Evolutionary conservation across 1,284 basidiomycete genomes (phyloP), one percentile per base, ranked within the genome.

Genomic region (Ceratobasidium theobromae): DNA sequence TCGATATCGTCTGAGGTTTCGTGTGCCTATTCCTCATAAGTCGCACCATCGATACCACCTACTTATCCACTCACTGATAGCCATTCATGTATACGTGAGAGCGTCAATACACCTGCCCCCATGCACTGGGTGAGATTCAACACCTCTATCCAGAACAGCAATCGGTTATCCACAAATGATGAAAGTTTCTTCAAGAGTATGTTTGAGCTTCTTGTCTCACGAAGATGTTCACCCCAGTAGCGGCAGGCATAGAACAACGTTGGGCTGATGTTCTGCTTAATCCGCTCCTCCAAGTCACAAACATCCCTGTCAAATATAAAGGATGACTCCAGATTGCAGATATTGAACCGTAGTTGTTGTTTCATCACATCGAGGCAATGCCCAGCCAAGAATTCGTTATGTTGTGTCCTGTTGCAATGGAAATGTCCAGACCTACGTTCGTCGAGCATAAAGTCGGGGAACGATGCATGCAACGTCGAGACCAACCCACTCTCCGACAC

Each of bases 171-270:
- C 35, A 6, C 8, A 38, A 38, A 16, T 38, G 35, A 38, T 8
- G 35, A 38, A 38, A 38, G 35, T 38, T 38, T 38, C 8, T 6
- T 16, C 6, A 8, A 16, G 16, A 38, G 35, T 6, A 8, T 16
- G 16, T 38, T 38, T 38, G 35, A 38, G 35, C 6, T 16, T 8
- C 35, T 16, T 38, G 11, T 23, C 16, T 11, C n/a, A 16, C 33
- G 32, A 3, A 54, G 14, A 25, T 54, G 53, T 18, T n/a, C n/a
- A 14, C 21, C 53, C 53, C 53, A 54, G 33, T 54, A 41, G 18
- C 25, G 30, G 8, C 46, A 67, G 6, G 54, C 49, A 45, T 67
- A 67, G 8, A 25, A 49, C 8, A 60, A 18, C 8, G 45, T 21
- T 1, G 41, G 33, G 3, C 55, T 18, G 14, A 67, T 52, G 8